Evolutionary conservation across 164 flowering plant genomes (phyloP), one percentile per base, ranked within the genome.

Genomic region (Berberis thunbergii): DNA sequence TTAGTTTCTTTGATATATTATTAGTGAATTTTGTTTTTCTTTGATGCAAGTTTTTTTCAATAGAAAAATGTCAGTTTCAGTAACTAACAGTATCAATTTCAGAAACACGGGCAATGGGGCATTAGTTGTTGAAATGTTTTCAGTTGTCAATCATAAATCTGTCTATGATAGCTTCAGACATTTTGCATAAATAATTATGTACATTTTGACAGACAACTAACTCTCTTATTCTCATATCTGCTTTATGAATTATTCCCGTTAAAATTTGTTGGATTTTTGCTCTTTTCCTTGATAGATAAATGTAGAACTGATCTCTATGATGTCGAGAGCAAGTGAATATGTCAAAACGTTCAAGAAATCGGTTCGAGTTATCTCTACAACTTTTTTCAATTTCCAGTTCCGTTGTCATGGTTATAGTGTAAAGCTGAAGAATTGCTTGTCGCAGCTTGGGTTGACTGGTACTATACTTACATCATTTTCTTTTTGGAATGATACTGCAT

Each of bases 301-400:
- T 57, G 45, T 75, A 82, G 86, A 72, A 57, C 84, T 8, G 86
- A 82, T 64, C 45, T 78, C 6, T 82, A 82, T 67, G 86, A 82
- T 63, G 40, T 59, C 3, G 86, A 82, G 73, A 82, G 82, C 82
- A 82, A 82, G 71, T 82, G 70, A 77, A 10, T 1, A 52, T 61
- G 61, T 26, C 7, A 12, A 4, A 39, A 45, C 59, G 38, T 26
- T 26, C 26, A 26, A 26, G 26, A 26, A 26, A 26, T 26, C 26
- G 26, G 26, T 26, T 26, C 26, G 26, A 26, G 26, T 26, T 26
- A 26, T 26, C 26, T 26, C 26, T 26, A 26, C 0, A 26, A 26
- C 26, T 26, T 26, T 26, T 26, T 26, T 26, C 26, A 26, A 26
- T 26, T 26, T 26, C 26, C 26, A 26, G 26, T 26, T 26, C 26